Percentiles rank a stretch among this genome's conserved stretches.
These are phyloP conservation scores for Trametes versicolor DNA, from an alignment of 1,284 basidiomycete species.

Conservation along the genomic window DNA sequence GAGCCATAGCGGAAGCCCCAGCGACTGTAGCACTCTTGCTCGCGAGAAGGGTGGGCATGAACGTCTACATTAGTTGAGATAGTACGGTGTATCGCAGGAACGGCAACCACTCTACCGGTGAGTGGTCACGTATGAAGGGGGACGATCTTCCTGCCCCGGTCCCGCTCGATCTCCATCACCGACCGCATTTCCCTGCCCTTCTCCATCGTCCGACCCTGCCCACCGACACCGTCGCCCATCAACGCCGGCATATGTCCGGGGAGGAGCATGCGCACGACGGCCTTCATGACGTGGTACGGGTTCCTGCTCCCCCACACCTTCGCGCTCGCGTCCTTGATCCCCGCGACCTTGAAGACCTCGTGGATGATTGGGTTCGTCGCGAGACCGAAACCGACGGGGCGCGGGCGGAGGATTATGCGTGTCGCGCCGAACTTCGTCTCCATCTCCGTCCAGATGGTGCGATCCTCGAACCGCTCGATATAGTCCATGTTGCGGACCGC, in stretches of 20 bases:
- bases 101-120: conserved; percentile 13
- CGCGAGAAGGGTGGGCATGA: background rate
- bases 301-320: conserved; percentile 96
- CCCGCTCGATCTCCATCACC: conserved; percentile 73
- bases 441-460: conserved; percentile 93
- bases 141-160: conserved; percentile 74
- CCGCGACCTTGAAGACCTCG: conserved; percentile 89
- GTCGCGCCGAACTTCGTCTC: conserved; percentile 89
- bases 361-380: conserved; percentile 92
- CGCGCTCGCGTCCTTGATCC: conserved; percentile 93
- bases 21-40: too few species aligned
- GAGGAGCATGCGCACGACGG: conserved; percentile 71
- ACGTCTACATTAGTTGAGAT: conserved; percentile 10
- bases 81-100: conserved; percentile 4
- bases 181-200: conserved; percentile 75
- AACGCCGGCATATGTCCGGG: conserved; percentile 76
- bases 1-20: too few species aligned
- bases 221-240: conserved; percentile 83
- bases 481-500: conserved; percentile 91
- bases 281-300: conserved; percentile 70
- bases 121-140: conserved; percentile 48
- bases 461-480: conserved; percentile 88
- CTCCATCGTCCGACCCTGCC: conserved; percentile 69
- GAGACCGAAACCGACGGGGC: conserved; percentile 94
- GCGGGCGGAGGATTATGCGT: conserved; percentile 83